These are phyloP conservation scores for Stipa capillata DNA, from an alignment of 176 grass and related monocot species.

Conservation along the genomic window DNA sequence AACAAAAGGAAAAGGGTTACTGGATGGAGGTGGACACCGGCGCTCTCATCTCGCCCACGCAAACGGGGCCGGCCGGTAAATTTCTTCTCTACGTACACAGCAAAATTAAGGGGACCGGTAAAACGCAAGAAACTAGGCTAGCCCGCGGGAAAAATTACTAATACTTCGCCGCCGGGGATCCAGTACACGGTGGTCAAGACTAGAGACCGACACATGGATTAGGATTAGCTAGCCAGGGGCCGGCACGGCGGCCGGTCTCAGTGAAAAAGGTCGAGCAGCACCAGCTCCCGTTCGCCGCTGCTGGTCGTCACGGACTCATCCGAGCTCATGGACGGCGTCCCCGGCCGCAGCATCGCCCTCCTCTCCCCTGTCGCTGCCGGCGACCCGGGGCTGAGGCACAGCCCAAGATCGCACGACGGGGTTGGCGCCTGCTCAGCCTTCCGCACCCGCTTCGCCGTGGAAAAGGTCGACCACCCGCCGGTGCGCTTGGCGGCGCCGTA, in stretches of 20 bases:
- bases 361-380: background rate
- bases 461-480: conserved; percentile 44
- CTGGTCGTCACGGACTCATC: conserved; percentile 63
- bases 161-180: conserved; percentile 1
- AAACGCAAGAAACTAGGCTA: conserved; percentile 16
- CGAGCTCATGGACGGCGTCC: conserved; percentile 66
- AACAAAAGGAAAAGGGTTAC: background rate
- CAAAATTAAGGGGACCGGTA: conserved; percentile 8
- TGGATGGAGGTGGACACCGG: conserved; percentile 24
- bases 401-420: conserved; percentile 27
- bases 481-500: conserved; percentile 19
- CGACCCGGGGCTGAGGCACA: conserved; percentile 38
- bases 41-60: conserved; percentile 48
- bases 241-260: background rate
- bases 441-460: conserved; percentile 34
- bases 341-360: conserved; percentile 26
- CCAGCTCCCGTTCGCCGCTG: conserved; percentile 25
- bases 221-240: background rate
- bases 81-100: conserved; percentile 22
- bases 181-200: background rate
- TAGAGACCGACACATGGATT: background rate
- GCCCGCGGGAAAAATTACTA: conserved; percentile 8
- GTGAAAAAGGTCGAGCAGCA: conserved; percentile 72
- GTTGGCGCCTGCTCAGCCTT: background rate
- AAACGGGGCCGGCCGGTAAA: conserved; percentile 41